Conservation (phyloP, 2,329 filamentous ascomycete species). For the Davidsoniella eucalypti region DNA sequence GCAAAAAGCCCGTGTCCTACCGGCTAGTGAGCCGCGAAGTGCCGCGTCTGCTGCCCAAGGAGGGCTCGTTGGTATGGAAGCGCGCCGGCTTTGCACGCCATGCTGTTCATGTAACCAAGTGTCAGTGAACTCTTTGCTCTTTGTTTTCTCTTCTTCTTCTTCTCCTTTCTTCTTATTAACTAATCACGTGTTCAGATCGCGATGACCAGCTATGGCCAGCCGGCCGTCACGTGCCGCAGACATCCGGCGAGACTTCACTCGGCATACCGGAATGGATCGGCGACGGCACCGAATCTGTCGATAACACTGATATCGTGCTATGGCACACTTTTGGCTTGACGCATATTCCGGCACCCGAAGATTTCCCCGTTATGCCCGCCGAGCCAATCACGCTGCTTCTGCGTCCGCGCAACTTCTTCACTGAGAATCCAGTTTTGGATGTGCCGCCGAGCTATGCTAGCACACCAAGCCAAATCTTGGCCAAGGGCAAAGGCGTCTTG, state of each 20-base stretch:
- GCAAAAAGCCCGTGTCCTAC: conserved; percentile 69
- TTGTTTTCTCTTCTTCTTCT: background rate
- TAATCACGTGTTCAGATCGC: conserved; percentile 33
- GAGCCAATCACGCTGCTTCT: conserved; percentile 72
- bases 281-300: conserved; percentile 50
- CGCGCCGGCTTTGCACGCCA: conserved; percentile 76
- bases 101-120: conserved; percentile 76
- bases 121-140: conserved; percentile 32
- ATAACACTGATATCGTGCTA: conserved; percentile 72
- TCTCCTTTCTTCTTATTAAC: background rate
- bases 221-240: conserved; percentile 75
- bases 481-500: conserved; percentile 26
- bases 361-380: conserved; percentile 83
- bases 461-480: conserved; percentile 52
- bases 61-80: conserved; percentile 73
- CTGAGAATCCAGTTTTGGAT: conserved; percentile 62
- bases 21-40: conserved; percentile 83
- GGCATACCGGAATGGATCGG: conserved; percentile 67
- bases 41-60: conserved; percentile 61
- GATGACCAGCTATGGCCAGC: conserved; percentile 75
- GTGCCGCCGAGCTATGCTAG: conserved; percentile 60
- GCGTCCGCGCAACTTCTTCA: conserved; percentile 69
- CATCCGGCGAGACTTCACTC: conserved; percentile 57
- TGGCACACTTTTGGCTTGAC: conserved; percentile 91
- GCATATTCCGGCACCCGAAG: conserved; percentile 78